phyloP scores from a whole-genome alignment of 2,329 filamentous ascomycete genomes.

The Paraconiothyrium brasiliense region DNA sequence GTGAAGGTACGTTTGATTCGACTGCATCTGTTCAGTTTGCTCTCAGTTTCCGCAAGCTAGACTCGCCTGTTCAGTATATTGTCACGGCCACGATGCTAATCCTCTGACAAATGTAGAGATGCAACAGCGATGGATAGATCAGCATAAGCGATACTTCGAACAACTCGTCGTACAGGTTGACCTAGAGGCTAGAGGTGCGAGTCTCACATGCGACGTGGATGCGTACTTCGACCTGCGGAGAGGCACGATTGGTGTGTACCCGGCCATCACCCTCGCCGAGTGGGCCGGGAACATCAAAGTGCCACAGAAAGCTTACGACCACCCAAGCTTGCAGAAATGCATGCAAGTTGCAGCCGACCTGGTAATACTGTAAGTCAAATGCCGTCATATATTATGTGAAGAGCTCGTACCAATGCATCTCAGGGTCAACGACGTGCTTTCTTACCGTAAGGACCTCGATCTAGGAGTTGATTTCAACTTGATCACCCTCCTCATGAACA shows the following conservation, averaged over 20 bases:
- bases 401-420: neutral
- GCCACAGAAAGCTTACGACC: neutral
- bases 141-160: constrained; percentile 1
- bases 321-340: constrained; percentile 1
- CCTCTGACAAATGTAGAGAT: neutral
- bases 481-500: constrained; percentile 4
- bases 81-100: neutral
- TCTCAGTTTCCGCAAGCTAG: neutral
- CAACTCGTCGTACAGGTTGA: constrained; percentile 1
- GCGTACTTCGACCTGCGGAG: neutral
- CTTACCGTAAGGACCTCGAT: constrained; percentile 8
- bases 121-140: constrained; percentile 3
- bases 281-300: constrained; percentile 1
- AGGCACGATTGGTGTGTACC: constrained; percentile 6
- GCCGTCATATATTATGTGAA: neutral
- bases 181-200: neutral
- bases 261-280: constrained; percentile 1
- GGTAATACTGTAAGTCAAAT: constrained; percentile 6
- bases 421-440: constrained; percentile 9
- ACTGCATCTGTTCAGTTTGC: neutral
- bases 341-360: constrained; percentile 6
- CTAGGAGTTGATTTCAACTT: constrained; percentile 8
- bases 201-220: constrained; percentile 1
- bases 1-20: neutral
- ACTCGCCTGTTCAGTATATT: neutral